phyloP scores from a whole-genome alignment of 192 early-diverging fungal species.

The Coemansia interrupta region DNA sequence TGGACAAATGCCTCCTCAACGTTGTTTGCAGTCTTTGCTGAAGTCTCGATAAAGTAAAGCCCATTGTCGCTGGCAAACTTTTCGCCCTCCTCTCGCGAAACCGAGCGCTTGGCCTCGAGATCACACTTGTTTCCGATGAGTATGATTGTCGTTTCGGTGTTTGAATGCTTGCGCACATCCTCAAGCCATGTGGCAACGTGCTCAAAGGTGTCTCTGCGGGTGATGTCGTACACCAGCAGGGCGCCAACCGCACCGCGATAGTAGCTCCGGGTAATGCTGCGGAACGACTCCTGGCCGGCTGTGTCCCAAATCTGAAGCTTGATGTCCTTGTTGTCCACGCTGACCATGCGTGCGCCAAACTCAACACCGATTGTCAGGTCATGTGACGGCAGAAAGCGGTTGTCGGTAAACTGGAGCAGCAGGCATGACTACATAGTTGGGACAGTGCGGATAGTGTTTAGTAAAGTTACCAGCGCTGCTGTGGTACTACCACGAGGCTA shows the following conservation, averaged over 20 bases:
- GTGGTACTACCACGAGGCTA: neutral
- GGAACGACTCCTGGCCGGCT: slow-evolving; percentile 82
- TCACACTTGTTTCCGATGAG: slow-evolving; percentile 93
- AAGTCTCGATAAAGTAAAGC: slow-evolving; percentile 87
- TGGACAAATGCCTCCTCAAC: slow-evolving; percentile 80
- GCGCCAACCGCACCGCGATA: slow-evolving; percentile 78
- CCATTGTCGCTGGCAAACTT: slow-evolving; percentile 82
- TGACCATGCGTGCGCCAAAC: slow-evolving; percentile 76
- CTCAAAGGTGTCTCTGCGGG: slow-evolving; percentile 74
- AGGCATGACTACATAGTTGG: slow-evolving; percentile 59
- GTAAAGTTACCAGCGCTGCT: neutral
- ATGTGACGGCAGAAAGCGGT: slow-evolving; percentile 74
- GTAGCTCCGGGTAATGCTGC: slow-evolving; percentile 82
- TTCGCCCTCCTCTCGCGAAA: slow-evolving; percentile 82
- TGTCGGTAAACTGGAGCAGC: slow-evolving; percentile 78
- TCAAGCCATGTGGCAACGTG: slow-evolving; percentile 78
- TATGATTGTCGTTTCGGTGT: slow-evolving; percentile 83
- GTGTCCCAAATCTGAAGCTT: slow-evolving; percentile 96
- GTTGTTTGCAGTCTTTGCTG: slow-evolving; percentile 83
- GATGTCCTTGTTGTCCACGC: slow-evolving; percentile 72
- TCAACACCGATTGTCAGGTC: slow-evolving; percentile 85
- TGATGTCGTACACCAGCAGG: slow-evolving; percentile 79
- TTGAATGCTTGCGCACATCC: slow-evolving; percentile 85
- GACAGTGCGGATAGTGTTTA: too few relatives aligned
- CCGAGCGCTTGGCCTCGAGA: slow-evolving; percentile 73